Base-by-base conservation (phyloP, 2,329 filamentous ascomycete genomes). In the Sordariomycetes sp. region DNA sequence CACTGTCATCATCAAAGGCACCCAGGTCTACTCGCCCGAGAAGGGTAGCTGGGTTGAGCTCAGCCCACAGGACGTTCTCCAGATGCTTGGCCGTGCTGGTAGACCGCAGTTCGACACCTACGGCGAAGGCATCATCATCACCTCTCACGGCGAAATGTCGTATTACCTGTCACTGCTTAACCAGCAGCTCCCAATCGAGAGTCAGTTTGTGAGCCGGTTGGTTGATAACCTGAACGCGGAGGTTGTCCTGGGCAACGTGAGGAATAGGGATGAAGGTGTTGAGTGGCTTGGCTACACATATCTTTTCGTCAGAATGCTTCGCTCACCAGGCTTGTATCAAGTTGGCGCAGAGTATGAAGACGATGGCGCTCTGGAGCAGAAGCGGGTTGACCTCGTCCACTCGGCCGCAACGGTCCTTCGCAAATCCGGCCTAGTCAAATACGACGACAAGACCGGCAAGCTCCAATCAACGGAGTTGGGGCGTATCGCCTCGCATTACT, bases 241-340 rank as follows among this genome's bases (percentile, higher is more conserved):
- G 69, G 81, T 99, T 66, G 95, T 99, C 11, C 80, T 99, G 22
- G 94, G 94, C 56, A 99, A 96, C 66, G 83, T 99, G 28, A 86
- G 93, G 59, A 92, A 80, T 61, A 85, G 95, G 60, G 93, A 99
- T 64, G 94, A 99, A 68, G 94, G 89, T 64, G 94, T 99, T n/a
- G 92, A 99, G 69, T 99, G 94, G 94, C 82, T 99, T 37, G 93
- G 94, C 14, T 99, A 99, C 71, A 97, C 93, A 0, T 99, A 99
- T 70, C 83, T 99, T 20, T 99, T 96, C 68, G 90, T 99, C 58
- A 89, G 94, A 55, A 99, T 99, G 94, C 81, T 99, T 62, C 87
- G 94, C 34, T 97, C 93, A 2, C 94, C 94, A 40, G 93, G 90
- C 0, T 76, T 99, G 14, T 99, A 99, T 70, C 93, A 94, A 67